Evolutionary conservation across 2,329 filamentous ascomycete species (phyloP).

Genomic region (Phyllosticta citribraziliensis): DNA sequence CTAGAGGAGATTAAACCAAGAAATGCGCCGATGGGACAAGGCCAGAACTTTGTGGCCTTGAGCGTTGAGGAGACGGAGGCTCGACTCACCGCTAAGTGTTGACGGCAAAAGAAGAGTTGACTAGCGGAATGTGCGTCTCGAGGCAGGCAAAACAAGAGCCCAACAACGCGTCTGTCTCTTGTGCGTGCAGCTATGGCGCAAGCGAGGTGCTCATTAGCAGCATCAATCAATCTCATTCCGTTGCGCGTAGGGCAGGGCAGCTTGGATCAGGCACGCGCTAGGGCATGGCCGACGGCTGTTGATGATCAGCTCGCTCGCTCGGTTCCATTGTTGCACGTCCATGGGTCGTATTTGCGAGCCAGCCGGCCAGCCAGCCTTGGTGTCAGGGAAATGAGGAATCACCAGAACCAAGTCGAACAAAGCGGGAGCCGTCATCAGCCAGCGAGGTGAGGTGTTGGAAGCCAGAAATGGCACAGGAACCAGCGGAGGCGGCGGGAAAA

Average conservation of each 20-base stretch:
- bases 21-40: neutral
- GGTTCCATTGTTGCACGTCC: neutral
- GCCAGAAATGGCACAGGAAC: neutral
- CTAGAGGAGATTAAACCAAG: neutral
- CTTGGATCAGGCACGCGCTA: neutral
- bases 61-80: too few species aligned
- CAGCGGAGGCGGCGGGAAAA: neutral
- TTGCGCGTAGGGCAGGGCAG: neutral
- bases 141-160: neutral
- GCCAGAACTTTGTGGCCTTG: too few species aligned
- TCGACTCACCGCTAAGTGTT: too few species aligned
- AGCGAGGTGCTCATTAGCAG: neutral
- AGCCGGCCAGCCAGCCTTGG: neutral
- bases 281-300: neutral
- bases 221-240: neutral
- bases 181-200: neutral
- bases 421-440: neutral
- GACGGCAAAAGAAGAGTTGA: neutral
- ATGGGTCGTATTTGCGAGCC: neutral
- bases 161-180: neutral
- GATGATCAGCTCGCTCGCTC: neutral
- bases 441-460: neutral
- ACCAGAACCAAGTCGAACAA: neutral
- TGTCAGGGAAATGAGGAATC: neutral
- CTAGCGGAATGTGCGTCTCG: neutral